phyloP scores from a whole-genome alignment of 768 basidiomycete genomes.

The Mycena alexandri region DNA sequence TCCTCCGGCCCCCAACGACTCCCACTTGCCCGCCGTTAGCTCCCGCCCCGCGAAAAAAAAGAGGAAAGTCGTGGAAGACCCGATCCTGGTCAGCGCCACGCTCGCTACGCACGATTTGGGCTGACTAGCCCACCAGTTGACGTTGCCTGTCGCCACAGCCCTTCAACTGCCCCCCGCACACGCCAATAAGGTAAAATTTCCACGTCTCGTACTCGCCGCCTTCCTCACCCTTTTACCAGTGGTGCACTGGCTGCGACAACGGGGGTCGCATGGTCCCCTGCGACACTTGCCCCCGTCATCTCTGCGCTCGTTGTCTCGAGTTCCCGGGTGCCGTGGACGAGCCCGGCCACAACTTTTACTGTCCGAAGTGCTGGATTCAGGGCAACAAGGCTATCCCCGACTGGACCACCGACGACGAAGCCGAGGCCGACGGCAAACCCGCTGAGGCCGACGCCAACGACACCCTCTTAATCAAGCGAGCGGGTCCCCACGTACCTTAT shows the following conservation, averaged over 20 bases:
- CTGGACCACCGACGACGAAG: neutral
- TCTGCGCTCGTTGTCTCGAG: too few relatives aligned
- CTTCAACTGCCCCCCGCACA: too few relatives aligned
- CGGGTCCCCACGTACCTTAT: neutral
- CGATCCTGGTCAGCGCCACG: neutral
- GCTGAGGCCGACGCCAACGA: too few relatives aligned
- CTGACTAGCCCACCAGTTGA: neutral
- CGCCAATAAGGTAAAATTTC: too few relatives aligned
- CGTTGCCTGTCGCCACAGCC: neutral
- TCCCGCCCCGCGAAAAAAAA: neutral
- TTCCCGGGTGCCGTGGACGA: too few relatives aligned
- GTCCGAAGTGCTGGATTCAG: neutral
- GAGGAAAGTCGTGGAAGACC: too few relatives aligned
- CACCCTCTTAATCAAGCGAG: neutral
- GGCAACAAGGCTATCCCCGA: neutral
- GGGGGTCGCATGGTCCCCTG: neutral
- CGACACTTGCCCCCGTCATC: too few relatives aligned
- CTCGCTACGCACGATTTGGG: neutral
- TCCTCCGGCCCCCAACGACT: neutral
- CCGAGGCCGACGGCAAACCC: neutral
- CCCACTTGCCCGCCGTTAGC: too few relatives aligned
- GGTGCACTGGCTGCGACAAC: conserved; percentile 7
- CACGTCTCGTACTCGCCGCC: too few relatives aligned
- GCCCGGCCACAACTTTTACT: too few relatives aligned
- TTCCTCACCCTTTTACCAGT: neutral